Evolutionary conservation across 1,284 basidiomycete genomes (phyloP).

Genomic region (Puccinia coronata): DNA sequence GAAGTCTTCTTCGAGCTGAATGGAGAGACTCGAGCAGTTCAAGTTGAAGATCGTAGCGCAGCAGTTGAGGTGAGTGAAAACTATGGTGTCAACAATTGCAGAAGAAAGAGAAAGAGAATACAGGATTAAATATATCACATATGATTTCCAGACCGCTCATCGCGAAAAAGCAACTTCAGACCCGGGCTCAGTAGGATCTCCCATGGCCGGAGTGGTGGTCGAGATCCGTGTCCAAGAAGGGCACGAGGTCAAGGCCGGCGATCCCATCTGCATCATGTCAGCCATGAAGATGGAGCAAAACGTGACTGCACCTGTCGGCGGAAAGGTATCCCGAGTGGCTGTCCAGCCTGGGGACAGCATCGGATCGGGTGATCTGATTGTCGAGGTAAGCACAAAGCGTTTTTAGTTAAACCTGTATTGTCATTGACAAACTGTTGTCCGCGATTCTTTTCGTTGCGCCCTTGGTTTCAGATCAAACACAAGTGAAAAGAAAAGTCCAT

Average conservation of each 20-base stretch:
- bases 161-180: slow-evolving; percentile 90
- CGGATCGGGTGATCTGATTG: slow-evolving; percentile 49
- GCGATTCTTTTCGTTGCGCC: neutral
- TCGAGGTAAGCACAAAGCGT: slow-evolving; percentile 20
- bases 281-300: slow-evolving; percentile 75
- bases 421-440: neutral
- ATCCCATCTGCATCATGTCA: slow-evolving; percentile 71
- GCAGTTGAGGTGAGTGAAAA: slow-evolving; percentile 69
- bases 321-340: slow-evolving; percentile 86
- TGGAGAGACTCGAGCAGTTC: slow-evolving; percentile 76
- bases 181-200: slow-evolving; percentile 89
- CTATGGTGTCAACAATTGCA: neutral
- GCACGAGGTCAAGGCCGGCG: slow-evolving; percentile 94
- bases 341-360: slow-evolving; percentile 61
- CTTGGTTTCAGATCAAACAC: slow-evolving; percentile 16
- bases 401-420: neutral
- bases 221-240: slow-evolving; percentile 97
- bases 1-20: slow-evolving; percentile 91
- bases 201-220: slow-evolving; percentile 84
- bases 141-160: slow-evolving; percentile 67
- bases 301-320: slow-evolving; percentile 90
- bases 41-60: slow-evolving; percentile 92
- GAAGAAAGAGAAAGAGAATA: neutral
- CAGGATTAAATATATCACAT: neutral
- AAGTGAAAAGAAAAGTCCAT: neutral